A percentile compares a stretch with the other conserved stretches of the same genome.
phyloP scores from a whole-genome alignment of 1,284 basidiomycete genomes.

The Dichomitus squalens region DNA sequence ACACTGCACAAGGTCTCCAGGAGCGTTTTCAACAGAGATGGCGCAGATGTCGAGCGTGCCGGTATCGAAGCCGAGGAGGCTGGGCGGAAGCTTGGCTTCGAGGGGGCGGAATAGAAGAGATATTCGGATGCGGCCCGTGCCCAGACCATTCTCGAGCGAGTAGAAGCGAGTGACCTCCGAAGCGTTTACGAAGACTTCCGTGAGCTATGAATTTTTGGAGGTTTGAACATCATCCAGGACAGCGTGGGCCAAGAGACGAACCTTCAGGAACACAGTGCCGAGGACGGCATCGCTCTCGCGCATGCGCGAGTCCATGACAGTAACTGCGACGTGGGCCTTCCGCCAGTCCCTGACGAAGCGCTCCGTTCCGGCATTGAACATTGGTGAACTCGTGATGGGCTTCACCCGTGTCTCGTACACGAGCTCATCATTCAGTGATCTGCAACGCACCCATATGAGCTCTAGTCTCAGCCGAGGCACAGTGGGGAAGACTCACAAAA shows the following conservation, averaged over 20 bases:
- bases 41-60: conserved; percentile 56
- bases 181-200: conserved; percentile 41
- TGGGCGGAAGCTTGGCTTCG: conserved; percentile 55
- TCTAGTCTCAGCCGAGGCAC: not conserved
- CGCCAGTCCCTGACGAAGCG: conserved; percentile 65
- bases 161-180: conserved; percentile 52
- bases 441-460: conserved; percentile 8
- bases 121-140: conserved; percentile 50
- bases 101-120: conserved; percentile 58
- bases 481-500: conserved; percentile 37
- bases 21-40: conserved; percentile 32
- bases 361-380: conserved; percentile 69
- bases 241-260: conserved; percentile 10
- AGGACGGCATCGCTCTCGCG: conserved; percentile 68
- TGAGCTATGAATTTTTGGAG: conserved; percentile 28
- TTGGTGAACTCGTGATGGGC: conserved; percentile 61
- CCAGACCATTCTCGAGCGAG: conserved; percentile 55
- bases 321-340: conserved; percentile 58
- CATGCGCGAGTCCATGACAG: conserved; percentile 57
- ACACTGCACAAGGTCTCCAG: conserved; percentile 32
- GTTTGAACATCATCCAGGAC: no score
- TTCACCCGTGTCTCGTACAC: conserved; percentile 44
- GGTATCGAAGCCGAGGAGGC: conserved; percentile 67
- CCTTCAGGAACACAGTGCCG: conserved; percentile 55
- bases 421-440: conserved; percentile 62